Evolutionary conservation across 2,329 filamentous ascomycete species (phyloP), one percentile per base, ranked within the genome.

Genomic region (Lecanicillium sp.): DNA sequence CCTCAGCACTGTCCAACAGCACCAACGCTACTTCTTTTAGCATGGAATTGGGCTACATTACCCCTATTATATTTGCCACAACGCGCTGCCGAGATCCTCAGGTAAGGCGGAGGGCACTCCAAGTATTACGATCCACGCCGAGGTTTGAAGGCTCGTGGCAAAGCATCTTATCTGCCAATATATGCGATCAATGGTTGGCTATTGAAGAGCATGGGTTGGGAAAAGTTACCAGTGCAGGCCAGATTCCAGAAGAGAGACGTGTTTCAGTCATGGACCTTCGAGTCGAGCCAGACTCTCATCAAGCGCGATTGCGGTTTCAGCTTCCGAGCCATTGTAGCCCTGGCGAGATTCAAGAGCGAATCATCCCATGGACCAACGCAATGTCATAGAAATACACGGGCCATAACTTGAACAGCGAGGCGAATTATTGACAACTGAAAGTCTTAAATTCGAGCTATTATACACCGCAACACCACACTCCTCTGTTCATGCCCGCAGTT

Each of bases 11-110:
- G 5, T 29, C 20, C 5, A 28, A 17, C 12, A 14, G 31, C 3
- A 7, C n/a, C 5, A 27, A 15, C 9, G n/a, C 19, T 5, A 5
- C 28, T 9, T 40, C 38, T 4, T 35, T 40, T 8, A 40, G 38
- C 18, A 27, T 40, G n/a, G 38, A 40, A n/a, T 27, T 40, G 13
- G 38, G 38, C 12, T 40, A 40, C 18, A 17, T 40, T 17, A 31
- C 31, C 6, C 33, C 38, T 4, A 32, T 32, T 1, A 30, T 35
- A 8, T 40, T 35, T 28, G 17, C 17, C n/a, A 27, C 38, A 15
- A 40, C 27, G 7, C 38, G 38, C 29, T 40, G 38, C 17, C 38
- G 38, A 25, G 17, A 30, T 18, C 32, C 33, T 6, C 4, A 14
- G 16, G 17, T 40, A 12, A 25, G 38, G 11, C 22, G 18, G 3